Evolutionary conservation across 306 rosid genomes (phyloP).

Genomic region (Cicer bijugum): DNA sequence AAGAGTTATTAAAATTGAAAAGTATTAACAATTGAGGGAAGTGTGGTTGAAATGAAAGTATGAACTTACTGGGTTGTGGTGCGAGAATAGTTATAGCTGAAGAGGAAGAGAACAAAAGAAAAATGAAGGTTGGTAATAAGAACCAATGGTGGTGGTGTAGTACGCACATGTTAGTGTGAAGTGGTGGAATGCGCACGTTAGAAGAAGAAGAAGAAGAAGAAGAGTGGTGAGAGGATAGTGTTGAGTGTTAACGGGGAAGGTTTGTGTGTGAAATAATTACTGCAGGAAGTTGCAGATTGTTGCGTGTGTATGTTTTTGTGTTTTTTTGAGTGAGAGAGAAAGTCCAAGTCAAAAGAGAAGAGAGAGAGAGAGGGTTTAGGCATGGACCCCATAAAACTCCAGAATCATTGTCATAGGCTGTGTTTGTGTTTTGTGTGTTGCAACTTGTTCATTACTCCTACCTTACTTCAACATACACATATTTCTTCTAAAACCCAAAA

Average conservation of each 20-base stretch:
- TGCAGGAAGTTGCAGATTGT: conserved; percentile 38
- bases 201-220: background rate
- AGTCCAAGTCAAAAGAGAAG: conserved; percentile 63
- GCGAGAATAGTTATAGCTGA: conserved; percentile 49
- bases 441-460: background rate
- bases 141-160: conserved; percentile 40
- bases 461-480: no score
- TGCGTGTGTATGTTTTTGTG: conserved; percentile 41
- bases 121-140: conserved; percentile 54
- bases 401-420: conserved; percentile 52
- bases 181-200: conserved; percentile 46
- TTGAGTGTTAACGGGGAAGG: conserved; percentile 17
- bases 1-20: background rate
- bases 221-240: background rate
- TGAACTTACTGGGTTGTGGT: conserved; percentile 56
- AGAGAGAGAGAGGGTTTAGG: conserved; percentile 19
- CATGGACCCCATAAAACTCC: conserved; percentile 43
- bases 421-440: background rate
- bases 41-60: background rate
- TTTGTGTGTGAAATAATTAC: conserved; percentile 26
- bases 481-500: no score
- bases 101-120: conserved; percentile 61
- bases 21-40: background rate
- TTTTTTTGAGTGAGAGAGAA: background rate
- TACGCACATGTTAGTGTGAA: conserved; percentile 55